Percentiles rank a stretch among this genome's conserved stretches.
Evolutionary conservation across 2,329 filamentous ascomycete species (phyloP).

Genomic region (Sclerotinia minor): DNA sequence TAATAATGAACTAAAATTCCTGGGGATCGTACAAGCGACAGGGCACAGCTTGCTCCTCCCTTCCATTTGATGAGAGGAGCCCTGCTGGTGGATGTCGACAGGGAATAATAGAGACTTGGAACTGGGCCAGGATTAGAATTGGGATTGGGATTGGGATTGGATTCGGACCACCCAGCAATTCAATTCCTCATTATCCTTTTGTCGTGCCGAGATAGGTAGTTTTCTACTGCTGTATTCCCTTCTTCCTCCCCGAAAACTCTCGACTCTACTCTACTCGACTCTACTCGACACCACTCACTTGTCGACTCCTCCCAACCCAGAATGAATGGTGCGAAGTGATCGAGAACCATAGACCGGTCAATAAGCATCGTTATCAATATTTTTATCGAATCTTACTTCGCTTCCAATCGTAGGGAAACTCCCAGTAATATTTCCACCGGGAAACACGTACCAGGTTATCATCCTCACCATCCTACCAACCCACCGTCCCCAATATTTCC

Average conservation of each 20-base stretch:
- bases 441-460: slow-evolving; percentile 11
- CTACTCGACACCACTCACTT: slow-evolving; percentile 4
- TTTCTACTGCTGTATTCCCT: slow-evolving; percentile 1
- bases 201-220: slow-evolving; percentile 4
- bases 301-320: not conserved
- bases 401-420: not conserved
- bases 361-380: not conserved
- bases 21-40: slow-evolving; percentile 18
- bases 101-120: slow-evolving; percentile 4
- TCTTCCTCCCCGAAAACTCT: slow-evolving; percentile 14
- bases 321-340: not conserved
- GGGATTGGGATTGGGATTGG: slow-evolving; percentile 7
- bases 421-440: slow-evolving; percentile 5
- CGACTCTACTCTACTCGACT: not conserved
- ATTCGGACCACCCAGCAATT: slow-evolving; percentile 9
- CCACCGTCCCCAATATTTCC: slow-evolving; percentile 1
- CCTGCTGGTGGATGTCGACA: slow-evolving; percentile 11
- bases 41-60: slow-evolving; percentile 20
- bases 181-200: slow-evolving; percentile 5
- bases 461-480: slow-evolving; percentile 9
- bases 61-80: slow-evolving; percentile 12
- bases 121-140: not conserved
- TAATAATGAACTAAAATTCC: slow-evolving; percentile 11
- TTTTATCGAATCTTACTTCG: not conserved
- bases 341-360: not conserved